Evolutionary conservation across 192 early-diverging fungal species (phyloP).

Genomic region (Piromyces finnis): DNA sequence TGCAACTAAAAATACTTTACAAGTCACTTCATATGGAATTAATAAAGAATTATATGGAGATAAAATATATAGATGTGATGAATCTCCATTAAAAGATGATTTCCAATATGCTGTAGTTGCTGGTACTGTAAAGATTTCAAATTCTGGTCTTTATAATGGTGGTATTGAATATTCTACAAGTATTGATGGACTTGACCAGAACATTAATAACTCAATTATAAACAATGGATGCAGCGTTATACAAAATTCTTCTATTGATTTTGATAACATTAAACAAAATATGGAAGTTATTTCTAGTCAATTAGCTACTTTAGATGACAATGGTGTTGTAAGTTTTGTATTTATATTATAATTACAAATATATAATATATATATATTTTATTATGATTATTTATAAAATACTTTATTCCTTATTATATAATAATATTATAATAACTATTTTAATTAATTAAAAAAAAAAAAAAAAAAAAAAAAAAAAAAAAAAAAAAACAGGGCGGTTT

Average conservation of each 20-base stretch:
- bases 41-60: not conserved
- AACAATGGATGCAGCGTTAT: not conserved
- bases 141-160: not conserved
- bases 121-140: not conserved
- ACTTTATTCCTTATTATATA: too few species aligned
- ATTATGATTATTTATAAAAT: too few species aligned
- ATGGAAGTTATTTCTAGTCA: not conserved
- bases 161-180: not conserved
- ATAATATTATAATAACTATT: too few species aligned
- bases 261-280: not conserved
- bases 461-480: too few species aligned
- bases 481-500: too few species aligned
- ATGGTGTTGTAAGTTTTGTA: not conserved
- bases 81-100: not conserved
- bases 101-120: not conserved
- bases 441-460: too few species aligned
- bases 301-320: not conserved
- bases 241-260: not conserved
- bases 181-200: not conserved
- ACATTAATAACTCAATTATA: not conserved
- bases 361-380: too few species aligned
- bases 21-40: not conserved
- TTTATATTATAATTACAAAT: too few species aligned
- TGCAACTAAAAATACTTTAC: not conserved
- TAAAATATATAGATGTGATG: not conserved